phyloP scores from a whole-genome alignment of 768 basidiomycete genomes.

The Tulasnella sp. region DNA sequence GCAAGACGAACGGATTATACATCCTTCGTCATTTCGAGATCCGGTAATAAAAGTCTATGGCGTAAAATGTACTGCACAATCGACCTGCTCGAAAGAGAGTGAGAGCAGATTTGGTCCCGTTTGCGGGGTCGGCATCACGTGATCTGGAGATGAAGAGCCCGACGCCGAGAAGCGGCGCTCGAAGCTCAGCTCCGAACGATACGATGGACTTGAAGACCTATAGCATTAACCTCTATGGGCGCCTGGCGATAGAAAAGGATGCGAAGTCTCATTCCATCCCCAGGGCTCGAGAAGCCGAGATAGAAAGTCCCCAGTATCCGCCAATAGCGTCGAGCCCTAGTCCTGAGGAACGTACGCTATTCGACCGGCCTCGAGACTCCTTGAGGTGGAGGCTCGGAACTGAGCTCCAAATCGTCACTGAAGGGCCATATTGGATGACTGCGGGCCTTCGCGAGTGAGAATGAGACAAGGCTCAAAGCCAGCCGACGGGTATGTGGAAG shows the following conservation, averaged over 20 bases:
- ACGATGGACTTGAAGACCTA: background rate
- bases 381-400: background rate
- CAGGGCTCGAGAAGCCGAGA: background rate
- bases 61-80: background rate
- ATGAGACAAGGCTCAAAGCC: background rate
- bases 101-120: background rate
- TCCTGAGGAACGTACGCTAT: background rate
- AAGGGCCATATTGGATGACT: background rate
- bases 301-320: background rate
- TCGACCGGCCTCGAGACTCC: background rate
- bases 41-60: background rate
- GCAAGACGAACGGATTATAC: background rate
- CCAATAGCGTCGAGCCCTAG: background rate
- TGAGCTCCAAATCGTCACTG: background rate
- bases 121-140: background rate
- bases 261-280: background rate
- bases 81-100: background rate
- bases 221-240: background rate
- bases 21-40: background rate
- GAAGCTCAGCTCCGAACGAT: background rate
- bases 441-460: background rate
- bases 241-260: background rate
- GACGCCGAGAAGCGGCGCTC: background rate
- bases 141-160: background rate
- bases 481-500: background rate